These are phyloP conservation scores for Tulasnella sp. DNA, from an alignment of 768 basidiomycete genomes.

Conservation along the genomic window DNA sequence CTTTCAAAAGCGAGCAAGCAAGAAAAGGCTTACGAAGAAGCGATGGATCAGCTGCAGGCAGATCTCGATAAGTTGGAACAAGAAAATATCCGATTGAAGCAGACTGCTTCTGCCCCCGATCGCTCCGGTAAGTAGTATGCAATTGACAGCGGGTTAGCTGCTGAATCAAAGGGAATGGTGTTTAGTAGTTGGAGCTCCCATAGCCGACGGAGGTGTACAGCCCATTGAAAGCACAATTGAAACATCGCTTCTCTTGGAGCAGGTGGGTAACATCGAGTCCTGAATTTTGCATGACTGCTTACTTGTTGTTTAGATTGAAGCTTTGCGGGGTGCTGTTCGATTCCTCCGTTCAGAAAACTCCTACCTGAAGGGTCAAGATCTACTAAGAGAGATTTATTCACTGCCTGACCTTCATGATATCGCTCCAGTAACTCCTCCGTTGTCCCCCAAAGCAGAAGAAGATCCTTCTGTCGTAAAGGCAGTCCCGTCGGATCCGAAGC, in stretches of 20 bases:
- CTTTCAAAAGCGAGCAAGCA: slow-evolving; percentile 73
- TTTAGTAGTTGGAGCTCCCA: slow-evolving; percentile 37
- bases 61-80: slow-evolving; percentile 80
- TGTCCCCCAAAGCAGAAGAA: slow-evolving; percentile 32
- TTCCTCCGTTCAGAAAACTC: slow-evolving; percentile 91
- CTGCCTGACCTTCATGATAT: slow-evolving; percentile 49
- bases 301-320: slow-evolving; percentile 49
- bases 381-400: slow-evolving; percentile 66
- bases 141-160: not conserved
- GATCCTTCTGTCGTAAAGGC: slow-evolving; percentile 16
- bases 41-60: slow-evolving; percentile 82
- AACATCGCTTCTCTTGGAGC: slow-evolving; percentile 76
- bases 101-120: slow-evolving; percentile 45
- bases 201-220: slow-evolving; percentile 43
- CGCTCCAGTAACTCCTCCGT: slow-evolving; percentile 43
- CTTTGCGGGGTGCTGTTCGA: slow-evolving; percentile 77
- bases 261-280: slow-evolving; percentile 35
- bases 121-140: slow-evolving; percentile 43
- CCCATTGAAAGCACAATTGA: slow-evolving; percentile 72
- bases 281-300: slow-evolving; percentile 15
- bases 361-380: slow-evolving; percentile 84
- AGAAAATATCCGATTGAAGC: slow-evolving; percentile 75
- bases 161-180: slow-evolving; percentile 3
- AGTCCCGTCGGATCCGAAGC: no score
- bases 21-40: slow-evolving; percentile 81